Evolutionary conservation across 371 early-diverging fungal species (phyloP).

Genomic region (Mucor circinelloides): DNA sequence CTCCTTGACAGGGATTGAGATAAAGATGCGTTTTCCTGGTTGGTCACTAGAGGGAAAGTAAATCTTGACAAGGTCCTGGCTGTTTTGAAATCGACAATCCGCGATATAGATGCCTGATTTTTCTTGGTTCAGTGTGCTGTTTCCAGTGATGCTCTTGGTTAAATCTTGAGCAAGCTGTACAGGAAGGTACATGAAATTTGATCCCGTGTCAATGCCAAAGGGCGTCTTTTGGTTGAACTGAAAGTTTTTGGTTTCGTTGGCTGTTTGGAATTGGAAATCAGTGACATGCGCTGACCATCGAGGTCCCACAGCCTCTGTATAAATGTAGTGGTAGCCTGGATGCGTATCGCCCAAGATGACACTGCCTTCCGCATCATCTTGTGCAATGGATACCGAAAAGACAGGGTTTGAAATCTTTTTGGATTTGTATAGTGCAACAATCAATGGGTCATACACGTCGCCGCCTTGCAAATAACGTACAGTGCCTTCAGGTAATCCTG

Average conservation of each 20-base stretch:
- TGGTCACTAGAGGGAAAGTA: slow-evolving; percentile 15
- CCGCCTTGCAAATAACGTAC: slow-evolving; percentile 8
- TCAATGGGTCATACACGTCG: slow-evolving; percentile 25
- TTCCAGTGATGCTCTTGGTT: slow-evolving; percentile 19
- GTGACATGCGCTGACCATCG: slow-evolving; percentile 30
- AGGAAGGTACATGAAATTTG: slow-evolving; percentile 49
- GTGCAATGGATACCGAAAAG: slow-evolving; percentile 40
- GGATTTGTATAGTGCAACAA: slow-evolving; percentile 32
- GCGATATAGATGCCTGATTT: slow-evolving; percentile 15
- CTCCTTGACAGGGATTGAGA: slow-evolving; percentile 19
- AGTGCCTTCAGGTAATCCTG: slow-evolving; percentile 38
- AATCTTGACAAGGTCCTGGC: slow-evolving; percentile 18
- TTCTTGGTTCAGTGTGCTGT: background rate
- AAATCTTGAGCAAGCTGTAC: slow-evolving; percentile 25
- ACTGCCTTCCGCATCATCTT: slow-evolving; percentile 36
- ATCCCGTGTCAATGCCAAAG: slow-evolving; percentile 46
- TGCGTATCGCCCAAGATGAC: slow-evolving; percentile 58
- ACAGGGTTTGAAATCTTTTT: slow-evolving; percentile 38
- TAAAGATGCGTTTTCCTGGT: background rate
- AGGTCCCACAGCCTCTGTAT: background rate
- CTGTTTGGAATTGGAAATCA: slow-evolving; percentile 29
- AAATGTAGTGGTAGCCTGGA: slow-evolving; percentile 21
- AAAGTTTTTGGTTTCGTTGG: slow-evolving; percentile 14
- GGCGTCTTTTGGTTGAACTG: slow-evolving; percentile 19
- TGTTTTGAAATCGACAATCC: slow-evolving; percentile 28